A percentile compares a stretch with the other conserved stretches of the same genome.
Conservation (phyloP, 345 rosid species). For the Lumnitzera littorea region DNA sequence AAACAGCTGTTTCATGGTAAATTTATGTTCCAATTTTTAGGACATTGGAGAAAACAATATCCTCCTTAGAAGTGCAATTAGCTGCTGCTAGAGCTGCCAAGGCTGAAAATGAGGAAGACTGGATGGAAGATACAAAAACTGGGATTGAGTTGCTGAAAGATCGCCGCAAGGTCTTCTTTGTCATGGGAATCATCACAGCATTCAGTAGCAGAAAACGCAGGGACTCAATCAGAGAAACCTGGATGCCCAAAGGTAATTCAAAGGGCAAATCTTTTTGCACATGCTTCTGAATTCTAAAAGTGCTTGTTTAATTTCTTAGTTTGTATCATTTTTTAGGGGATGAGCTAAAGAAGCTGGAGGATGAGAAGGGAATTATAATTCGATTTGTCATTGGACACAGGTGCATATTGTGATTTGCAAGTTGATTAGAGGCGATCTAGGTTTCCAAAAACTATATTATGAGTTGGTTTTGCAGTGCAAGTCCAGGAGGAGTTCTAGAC, state of each 20-base stretch:
- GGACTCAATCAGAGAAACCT: slow-evolving; percentile 70
- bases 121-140: slow-evolving; percentile 25
- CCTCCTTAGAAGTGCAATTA: slow-evolving; percentile 65
- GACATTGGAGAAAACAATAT: slow-evolving; percentile 66
- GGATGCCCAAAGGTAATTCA: slow-evolving; percentile 61
- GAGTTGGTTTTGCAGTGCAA: slow-evolving; percentile 37
- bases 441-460: neutral
- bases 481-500: slow-evolving; percentile 60
- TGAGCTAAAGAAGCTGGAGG: slow-evolving; percentile 56
- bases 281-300: neutral
- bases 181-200: slow-evolving; percentile 76
- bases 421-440: neutral
- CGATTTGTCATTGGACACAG: slow-evolving; percentile 64
- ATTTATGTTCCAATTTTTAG: slow-evolving; percentile 22
- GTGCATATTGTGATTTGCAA: slow-evolving; percentile 11
- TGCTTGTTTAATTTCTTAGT: neutral
- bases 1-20: neutral
- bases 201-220: slow-evolving; percentile 79
- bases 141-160: slow-evolving; percentile 36
- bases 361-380: slow-evolving; percentile 60
- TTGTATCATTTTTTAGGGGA: slow-evolving; percentile 29
- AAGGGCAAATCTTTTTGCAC: neutral
- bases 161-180: slow-evolving; percentile 61
- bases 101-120: slow-evolving; percentile 31
- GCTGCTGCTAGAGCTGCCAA: slow-evolving; percentile 73